Evolutionary conservation across 2,329 filamentous ascomycete genomes (phyloP).

Genomic region (Aspergillus uvarum): DNA sequence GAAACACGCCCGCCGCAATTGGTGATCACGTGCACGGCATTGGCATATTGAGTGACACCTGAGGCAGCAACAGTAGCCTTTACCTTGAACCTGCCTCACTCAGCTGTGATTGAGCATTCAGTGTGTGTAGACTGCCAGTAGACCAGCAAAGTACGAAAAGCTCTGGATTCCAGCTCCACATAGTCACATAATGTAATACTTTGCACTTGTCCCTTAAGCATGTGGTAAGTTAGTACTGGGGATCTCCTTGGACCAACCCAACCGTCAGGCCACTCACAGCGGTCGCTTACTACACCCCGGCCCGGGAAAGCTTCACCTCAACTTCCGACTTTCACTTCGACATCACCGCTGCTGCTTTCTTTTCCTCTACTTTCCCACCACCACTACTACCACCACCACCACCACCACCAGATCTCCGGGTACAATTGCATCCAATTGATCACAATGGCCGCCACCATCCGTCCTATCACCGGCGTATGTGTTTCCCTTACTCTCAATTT

Average conservation of each 20-base stretch:
- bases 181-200: no score
- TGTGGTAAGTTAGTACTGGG: no score
- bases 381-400: constrained; percentile 21
- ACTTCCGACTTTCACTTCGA: constrained; percentile 23
- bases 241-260: constrained; percentile 10
- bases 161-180: no score
- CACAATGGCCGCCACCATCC: constrained; percentile 45
- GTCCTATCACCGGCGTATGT: constrained; percentile 51
- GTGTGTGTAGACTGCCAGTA: no score
- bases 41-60: constrained; percentile 8
- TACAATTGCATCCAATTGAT: constrained; percentile 21
- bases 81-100: no score
- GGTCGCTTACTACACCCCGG: constrained; percentile 37
- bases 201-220: no score
- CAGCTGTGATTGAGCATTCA: no score
- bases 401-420: constrained; percentile 24
- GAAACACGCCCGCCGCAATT: constrained; percentile 13
- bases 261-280: constrained; percentile 36
- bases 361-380: constrained; percentile 22
- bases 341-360: constrained; percentile 25
- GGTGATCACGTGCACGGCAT: constrained; percentile 25
- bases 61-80: constrained; percentile 6
- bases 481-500: constrained; percentile 17
- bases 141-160: no score
- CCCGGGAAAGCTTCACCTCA: constrained; percentile 37